Evolutionary conservation across 2,329 filamentous ascomycete species (phyloP).

Genomic region (Conoideocrella luteorostrata): DNA sequence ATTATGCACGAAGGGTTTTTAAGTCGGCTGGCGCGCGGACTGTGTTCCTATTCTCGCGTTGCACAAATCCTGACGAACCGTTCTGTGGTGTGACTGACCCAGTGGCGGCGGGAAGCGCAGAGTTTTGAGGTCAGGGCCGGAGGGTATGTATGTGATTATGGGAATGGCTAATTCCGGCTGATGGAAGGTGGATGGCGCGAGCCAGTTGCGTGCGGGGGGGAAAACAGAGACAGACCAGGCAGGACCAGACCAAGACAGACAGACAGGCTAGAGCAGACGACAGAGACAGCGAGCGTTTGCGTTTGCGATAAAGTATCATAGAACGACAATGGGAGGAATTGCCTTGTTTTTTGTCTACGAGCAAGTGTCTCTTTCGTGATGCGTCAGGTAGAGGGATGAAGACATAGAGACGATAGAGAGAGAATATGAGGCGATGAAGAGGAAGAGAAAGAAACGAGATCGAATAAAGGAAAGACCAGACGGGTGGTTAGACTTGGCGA

Average conservation of each 20-base stretch:
- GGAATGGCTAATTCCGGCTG: no score
- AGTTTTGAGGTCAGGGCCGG: slow-evolving; percentile 9
- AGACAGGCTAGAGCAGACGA: neutral
- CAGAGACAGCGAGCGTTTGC: no score
- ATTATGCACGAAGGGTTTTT: neutral
- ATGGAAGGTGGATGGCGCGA: slow-evolving; percentile 7
- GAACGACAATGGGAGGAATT: no score
- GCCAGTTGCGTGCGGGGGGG: slow-evolving; percentile 3
- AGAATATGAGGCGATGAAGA: no score
- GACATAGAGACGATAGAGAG: no score
- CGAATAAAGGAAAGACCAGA: no score
- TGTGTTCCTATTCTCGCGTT: neutral
- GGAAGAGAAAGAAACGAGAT: no score
- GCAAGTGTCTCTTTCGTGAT: no score
- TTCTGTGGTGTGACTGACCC: neutral
- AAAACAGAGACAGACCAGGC: neutral
- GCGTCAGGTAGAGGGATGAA: no score
- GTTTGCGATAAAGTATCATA: no score
- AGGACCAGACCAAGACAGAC: neutral
- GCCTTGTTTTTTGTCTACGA: no score
- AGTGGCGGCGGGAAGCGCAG: slow-evolving; percentile 4
- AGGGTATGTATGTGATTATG: slow-evolving; percentile 6
- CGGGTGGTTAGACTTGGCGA: no score
- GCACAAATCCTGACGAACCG: neutral
- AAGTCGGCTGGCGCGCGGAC: neutral